Base-by-base conservation (phyloP, 306 rosid species). In the Mimosa bimucronata region DNA sequence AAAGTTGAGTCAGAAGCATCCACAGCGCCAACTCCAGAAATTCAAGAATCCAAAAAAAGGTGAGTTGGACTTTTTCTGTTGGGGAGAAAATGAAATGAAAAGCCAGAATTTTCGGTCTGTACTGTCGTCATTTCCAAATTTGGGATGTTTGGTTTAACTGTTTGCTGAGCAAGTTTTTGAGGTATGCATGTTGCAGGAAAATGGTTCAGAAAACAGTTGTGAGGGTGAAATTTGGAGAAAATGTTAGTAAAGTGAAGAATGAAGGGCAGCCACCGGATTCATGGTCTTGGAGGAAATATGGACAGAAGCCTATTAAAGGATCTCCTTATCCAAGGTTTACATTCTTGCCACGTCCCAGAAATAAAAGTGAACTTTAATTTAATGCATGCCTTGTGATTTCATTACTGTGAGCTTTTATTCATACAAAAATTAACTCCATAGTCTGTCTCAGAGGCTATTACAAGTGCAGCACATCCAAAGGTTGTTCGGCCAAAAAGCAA, bases 211-310 rank as follows among this genome's bases (percentile, higher is more conserved):
- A 89, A 83, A 92, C 86, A 37, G 97, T 91, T 62, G 97, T 94
- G 9, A 74, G 52, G 18, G 97, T 94, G 82, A 91, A 78, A 77
- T 84, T 92, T 31, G 96, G 93, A 85, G 84, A 82, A 77, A 89
- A 89, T 86, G 92, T 82, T 53, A 90, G 97, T 72, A 94, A 90
- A 80, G 58, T 88, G 69, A 92, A 92, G 91, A 94, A 91, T 73
- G 98, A 94, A 91, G 97, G 97, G 10, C 84, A 89, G 38, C 97
- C 97, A 82, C 89, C 93, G 31, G 98, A 94, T 86, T 85, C 84
- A 45, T 92, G 98, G 98, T 94, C 98, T 73, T 94, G 98, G 98
- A 94, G 98, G 82, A 94, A 92, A 86, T 94, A 94, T 88, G 98
- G 98, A 73, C 98, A 94, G 60, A 94, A 94, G 53, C 97, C 98